Conservation (phyloP, 2,329 filamentous ascomycete species). For the Madurella fahalii region DNA sequence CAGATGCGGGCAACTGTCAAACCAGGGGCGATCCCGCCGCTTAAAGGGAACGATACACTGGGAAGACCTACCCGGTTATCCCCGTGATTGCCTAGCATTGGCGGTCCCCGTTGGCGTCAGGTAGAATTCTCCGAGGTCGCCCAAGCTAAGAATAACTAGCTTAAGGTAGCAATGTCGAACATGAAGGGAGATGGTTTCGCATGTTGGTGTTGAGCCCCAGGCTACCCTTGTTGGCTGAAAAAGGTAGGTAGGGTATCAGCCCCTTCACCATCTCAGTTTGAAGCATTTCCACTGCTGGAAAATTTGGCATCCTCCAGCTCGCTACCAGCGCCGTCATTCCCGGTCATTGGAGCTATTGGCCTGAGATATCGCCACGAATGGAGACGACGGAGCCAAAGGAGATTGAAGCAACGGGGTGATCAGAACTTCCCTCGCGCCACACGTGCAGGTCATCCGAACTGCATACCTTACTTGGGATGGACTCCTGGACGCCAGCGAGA, state of each 20-base stretch:
- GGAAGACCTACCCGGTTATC: constrained; percentile 19
- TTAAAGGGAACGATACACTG: constrained; percentile 9
- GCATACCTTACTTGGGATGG: no score
- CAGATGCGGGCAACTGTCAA: neutral
- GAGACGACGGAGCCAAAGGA: neutral
- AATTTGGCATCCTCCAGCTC: constrained; percentile 3
- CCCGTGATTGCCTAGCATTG: constrained; percentile 12
- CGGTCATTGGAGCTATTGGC: neutral
- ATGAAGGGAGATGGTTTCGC: constrained; percentile 2
- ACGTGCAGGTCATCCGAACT: no score
- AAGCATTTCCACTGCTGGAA: constrained; percentile 11
- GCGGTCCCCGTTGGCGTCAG: neutral
- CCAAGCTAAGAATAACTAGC: neutral
- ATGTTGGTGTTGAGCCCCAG: neutral
- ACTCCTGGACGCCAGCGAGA: neutral
- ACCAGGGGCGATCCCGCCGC: neutral
- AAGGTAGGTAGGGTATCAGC: neutral
- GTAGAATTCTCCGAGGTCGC: constrained; percentile 15
- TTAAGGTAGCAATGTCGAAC: neutral
- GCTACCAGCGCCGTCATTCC: constrained; percentile 4
- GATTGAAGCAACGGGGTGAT: neutral
- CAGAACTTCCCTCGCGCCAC: neutral
- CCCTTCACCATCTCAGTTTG: neutral
- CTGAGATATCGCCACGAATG: constrained; percentile 4
- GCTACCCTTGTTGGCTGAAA: neutral